Evolutionary conservation across 768 basidiomycete species (phyloP), one percentile per base, ranked within the genome.

Genomic region (Gyrodon lividus): DNA sequence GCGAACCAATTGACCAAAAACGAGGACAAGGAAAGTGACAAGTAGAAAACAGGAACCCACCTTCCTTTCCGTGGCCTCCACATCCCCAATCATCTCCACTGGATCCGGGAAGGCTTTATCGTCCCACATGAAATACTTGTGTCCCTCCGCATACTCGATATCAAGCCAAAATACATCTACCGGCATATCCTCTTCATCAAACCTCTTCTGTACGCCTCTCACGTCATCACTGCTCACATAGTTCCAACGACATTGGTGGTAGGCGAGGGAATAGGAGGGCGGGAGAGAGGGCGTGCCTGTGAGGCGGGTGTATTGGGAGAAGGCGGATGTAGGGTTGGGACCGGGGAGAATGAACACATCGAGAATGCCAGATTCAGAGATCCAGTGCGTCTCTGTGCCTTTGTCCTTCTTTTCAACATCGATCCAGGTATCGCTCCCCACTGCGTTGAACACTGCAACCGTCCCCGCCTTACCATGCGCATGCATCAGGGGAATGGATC

Each of bases 241-340:
- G 66, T 99, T 98, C 97, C 97, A 98, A 31, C 97, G 77, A 67
- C 96, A 98, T 67, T 98, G 97, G 69, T 98, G 97, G 63, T 99
- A 96, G 0, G 86, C 97, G 51, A 98, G 76, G 23, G 92, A 83
- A 84, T 91, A 98, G 17, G 89, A 80, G 8, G 92, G 85, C 0
- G 97, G 97, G n/a, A 99, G 76, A 4, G 87, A 84, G 0, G 90
- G 82, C 0, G 87, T 80, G 1, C 97, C 97, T 0, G 95, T 97
- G 48, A 98, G 78, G 17, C 74, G 70, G 0, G 91, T 78, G 65
- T 96, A 98, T 66, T 98, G 92, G 41, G 75, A 78, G 69, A 98
- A 94, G 28, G 98, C 75, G 3, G 89, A 85, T 7, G 79, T 73
- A 9, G 92, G 85, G 0, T 86, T 84, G 1, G 96, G 94, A 6